These are phyloP conservation scores for Amanita polypyramis DNA, from an alignment of 768 basidiomycete genomes.

Conservation along the genomic window DNA sequence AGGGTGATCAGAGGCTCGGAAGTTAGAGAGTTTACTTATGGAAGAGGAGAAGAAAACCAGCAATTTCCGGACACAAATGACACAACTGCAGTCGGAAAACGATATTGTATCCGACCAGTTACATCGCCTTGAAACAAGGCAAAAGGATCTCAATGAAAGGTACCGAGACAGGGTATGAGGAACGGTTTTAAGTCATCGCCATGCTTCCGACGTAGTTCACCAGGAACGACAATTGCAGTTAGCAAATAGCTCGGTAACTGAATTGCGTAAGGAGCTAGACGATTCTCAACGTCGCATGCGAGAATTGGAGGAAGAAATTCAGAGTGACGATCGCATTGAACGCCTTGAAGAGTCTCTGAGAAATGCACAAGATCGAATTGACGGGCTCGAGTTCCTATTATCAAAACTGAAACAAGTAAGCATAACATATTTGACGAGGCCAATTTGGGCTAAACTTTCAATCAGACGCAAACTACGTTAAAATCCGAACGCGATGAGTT, in stretches of 20 bases:
- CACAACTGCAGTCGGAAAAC: conserved; percentile 30
- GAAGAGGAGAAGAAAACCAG: conserved; percentile 30
- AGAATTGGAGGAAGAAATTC: conserved; percentile 73
- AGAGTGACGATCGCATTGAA: conserved; percentile 76
- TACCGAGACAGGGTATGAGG: conserved; percentile 40
- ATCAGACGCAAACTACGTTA: conserved; percentile 43
- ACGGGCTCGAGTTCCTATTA: conserved; percentile 76
- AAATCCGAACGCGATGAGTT: conserved; percentile 54
- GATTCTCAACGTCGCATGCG: conserved; percentile 47
- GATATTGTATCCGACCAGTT: conserved; percentile 26
- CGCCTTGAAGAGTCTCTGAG: conserved; percentile 61
- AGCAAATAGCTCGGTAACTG: conserved; percentile 40
- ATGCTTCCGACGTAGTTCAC: conserved; percentile 13
- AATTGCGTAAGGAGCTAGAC: conserved; percentile 42
- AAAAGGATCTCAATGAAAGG: conserved; percentile 43
- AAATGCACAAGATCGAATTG: conserved; percentile 72
- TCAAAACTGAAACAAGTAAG: conserved; percentile 58
- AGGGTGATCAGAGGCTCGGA: conserved; percentile 29
- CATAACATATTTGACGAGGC: not conserved
- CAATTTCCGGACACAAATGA: conserved; percentile 31
- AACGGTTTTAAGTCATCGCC: not conserved
- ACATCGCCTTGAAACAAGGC: conserved; percentile 33
- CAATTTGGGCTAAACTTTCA: not conserved
- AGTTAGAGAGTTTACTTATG: conserved; percentile 28
- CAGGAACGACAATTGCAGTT: conserved; percentile 73